phyloP scores from a whole-genome alignment of 2,329 filamentous ascomycete genomes.

The Fusarium secorum region DNA sequence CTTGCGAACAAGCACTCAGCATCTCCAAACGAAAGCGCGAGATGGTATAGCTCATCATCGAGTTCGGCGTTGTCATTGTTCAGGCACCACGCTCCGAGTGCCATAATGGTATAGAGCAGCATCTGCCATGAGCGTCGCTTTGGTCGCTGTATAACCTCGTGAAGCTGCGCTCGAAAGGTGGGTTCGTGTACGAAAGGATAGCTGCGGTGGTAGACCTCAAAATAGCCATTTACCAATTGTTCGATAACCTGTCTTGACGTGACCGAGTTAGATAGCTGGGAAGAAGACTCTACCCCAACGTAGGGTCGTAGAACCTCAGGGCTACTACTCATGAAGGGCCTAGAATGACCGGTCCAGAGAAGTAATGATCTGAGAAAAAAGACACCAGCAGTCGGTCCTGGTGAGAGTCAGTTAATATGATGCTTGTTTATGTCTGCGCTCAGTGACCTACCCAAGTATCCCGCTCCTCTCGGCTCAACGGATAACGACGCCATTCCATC shows the following conservation, averaged over 20 bases:
- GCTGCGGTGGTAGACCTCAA: neutral
- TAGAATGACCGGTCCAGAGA: neutral
- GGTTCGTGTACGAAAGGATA: neutral
- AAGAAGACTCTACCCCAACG: neutral
- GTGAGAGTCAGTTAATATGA: rapidly evolving
- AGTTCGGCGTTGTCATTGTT: neutral
- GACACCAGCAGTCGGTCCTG: neutral
- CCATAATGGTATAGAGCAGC: neutral
- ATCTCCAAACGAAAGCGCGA: neutral
- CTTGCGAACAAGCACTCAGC: neutral
- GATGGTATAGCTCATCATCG: neutral
- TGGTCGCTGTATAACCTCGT: neutral
- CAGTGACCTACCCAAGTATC: neutral
- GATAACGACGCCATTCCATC: neutral
- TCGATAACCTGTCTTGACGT: neutral
- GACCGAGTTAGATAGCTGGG: neutral
- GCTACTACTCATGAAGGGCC: neutral
- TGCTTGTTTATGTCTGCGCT: neutral
- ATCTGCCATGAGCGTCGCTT: neutral
- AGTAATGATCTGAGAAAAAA: neutral
- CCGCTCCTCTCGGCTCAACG: neutral
- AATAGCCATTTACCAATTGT: neutral
- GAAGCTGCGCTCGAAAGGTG: neutral
- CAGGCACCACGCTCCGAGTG: neutral
- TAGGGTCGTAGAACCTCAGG: neutral